phyloP scores from a whole-genome alignment of 1,139 yeast genomes.

The Chernovozyma aurita region DNA sequence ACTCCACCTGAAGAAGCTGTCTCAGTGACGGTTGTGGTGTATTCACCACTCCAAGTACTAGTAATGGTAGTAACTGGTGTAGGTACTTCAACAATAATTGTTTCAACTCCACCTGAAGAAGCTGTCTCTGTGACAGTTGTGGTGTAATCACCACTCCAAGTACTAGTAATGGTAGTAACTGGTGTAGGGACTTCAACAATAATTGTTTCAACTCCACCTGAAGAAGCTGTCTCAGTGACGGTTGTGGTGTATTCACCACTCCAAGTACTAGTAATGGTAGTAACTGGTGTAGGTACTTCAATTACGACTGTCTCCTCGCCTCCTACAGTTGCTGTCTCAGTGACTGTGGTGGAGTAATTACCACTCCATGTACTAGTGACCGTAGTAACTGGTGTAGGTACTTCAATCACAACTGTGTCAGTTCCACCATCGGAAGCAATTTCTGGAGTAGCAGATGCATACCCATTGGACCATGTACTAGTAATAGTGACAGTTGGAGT shows the following conservation, averaged over 20 bases:
- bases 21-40: conserved; percentile 5
- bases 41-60: conserved; percentile 10
- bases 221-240: conserved; percentile 8
- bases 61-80: conserved; percentile 9
- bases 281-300: conserved; percentile 15
- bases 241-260: conserved; percentile 8
- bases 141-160: conserved; percentile 5
- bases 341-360: conserved; percentile 5
- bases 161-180: conserved; percentile 8
- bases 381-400: conserved; percentile 11
- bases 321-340: conserved; percentile 11
- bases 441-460: too few relatives aligned
- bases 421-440: conserved; percentile 10
- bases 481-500: conserved; percentile 1
- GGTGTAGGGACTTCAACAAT: conserved; percentile 15
- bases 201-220: conserved; percentile 11
- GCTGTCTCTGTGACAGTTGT: conserved; percentile 8
- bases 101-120: conserved; percentile 9
- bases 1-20: conserved; percentile 8
- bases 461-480: conserved; percentile 7
- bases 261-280: conserved; percentile 10
- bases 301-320: conserved; percentile 15
- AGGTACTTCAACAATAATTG: conserved; percentile 2
- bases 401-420: conserved; percentile 15
- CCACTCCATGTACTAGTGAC: conserved; percentile 12